These are phyloP conservation scores for Scenedesmus sp. DNA, from an alignment of 163 green algal species.

Conservation along the genomic window DNA sequence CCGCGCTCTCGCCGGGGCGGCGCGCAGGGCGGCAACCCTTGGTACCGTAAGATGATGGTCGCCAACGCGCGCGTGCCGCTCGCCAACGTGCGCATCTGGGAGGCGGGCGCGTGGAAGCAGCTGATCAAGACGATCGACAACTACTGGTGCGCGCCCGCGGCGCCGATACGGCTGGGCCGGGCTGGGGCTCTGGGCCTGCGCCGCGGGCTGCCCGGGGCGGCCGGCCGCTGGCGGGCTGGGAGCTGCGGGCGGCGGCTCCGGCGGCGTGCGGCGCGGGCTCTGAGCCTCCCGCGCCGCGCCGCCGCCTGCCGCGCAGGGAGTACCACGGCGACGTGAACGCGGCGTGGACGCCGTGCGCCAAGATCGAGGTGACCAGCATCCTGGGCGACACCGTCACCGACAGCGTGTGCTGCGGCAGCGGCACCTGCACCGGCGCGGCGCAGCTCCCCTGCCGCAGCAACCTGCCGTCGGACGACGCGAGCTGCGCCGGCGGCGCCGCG, in stretches of 20 bases:
- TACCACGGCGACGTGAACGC: too few relatives aligned
- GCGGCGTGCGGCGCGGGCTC: too few relatives aligned
- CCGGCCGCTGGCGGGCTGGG: too few relatives aligned
- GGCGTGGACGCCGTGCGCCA: neutral
- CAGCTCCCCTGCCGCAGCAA: constrained; percentile 27
- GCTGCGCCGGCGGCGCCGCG: neutral
- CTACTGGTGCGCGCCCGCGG: constrained; percentile 36
- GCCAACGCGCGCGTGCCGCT: constrained; percentile 41
- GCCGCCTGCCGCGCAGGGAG: too few relatives aligned
- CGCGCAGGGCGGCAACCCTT: constrained; percentile 44
- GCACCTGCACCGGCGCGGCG: constrained; percentile 31
- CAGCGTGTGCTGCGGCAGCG: constrained; percentile 22
- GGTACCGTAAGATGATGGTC: constrained; percentile 45
- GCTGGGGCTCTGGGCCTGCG: too few relatives aligned
- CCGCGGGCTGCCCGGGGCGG: too few relatives aligned
- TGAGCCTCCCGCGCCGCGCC: too few relatives aligned
- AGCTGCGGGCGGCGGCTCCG: too few relatives aligned
- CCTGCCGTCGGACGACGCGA: constrained; percentile 20
- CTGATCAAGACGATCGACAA: constrained; percentile 38
- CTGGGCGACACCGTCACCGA: constrained; percentile 35
- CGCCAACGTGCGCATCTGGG: neutral
- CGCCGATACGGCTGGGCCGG: too few relatives aligned
- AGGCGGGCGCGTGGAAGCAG: constrained; percentile 3
- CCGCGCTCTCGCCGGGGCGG: too few relatives aligned
- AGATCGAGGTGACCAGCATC: constrained; percentile 42